Percentiles rank a stretch among this genome's conserved stretches.
phyloP scores from a whole-genome alignment of 805 yeast species.

The Myxozyma neglecta region DNA sequence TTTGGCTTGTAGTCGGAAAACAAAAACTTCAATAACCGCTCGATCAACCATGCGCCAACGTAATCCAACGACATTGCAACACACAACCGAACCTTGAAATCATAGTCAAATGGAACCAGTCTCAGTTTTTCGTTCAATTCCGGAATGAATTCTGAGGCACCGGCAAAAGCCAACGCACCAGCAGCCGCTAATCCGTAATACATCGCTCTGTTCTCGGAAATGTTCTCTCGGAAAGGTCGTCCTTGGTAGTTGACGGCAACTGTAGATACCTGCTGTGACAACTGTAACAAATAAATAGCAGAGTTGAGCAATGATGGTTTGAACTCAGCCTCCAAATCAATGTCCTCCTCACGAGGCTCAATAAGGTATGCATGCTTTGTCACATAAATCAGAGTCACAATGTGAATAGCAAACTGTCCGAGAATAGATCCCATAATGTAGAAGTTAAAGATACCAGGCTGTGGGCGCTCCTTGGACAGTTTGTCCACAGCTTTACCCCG shows the following conservation, averaged over 20 bases:
- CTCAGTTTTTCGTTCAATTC: conserved; percentile 90
- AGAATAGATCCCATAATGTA: conserved; percentile 97
- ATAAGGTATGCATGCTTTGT: conserved; percentile 77
- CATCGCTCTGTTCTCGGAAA: conserved; percentile 92
- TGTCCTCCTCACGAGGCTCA: conserved; percentile 90
- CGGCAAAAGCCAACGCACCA: conserved; percentile 80
- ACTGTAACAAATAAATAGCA: conserved; percentile 89
- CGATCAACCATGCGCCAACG: conserved; percentile 73
- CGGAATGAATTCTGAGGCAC: conserved; percentile 92
- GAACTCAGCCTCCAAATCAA: conserved; percentile 87
- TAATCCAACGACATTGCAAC: conserved; percentile 71
- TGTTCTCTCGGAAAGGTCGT: conserved; percentile 89
- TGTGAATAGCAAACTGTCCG: conserved; percentile 94
- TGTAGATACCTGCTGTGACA: conserved; percentile 95
- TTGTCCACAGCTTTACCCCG: conserved; percentile 89
- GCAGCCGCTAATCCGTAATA: conserved; percentile 92
- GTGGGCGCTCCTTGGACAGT: conserved; percentile 91
- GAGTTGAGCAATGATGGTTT: conserved; percentile 90
- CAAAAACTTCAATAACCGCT: conserved; percentile 73
- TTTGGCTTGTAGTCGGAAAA: conserved; percentile 91
- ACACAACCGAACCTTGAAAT: conserved; percentile 78
- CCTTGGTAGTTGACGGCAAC: conserved; percentile 98
- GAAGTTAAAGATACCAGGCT: conserved; percentile 90
- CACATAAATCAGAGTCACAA: conserved; percentile 75
- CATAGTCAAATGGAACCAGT: conserved; percentile 78